phyloP scores from a whole-genome alignment of 1,284 basidiomycete genomes.

The Uromyces viciae-fabae region DNA sequence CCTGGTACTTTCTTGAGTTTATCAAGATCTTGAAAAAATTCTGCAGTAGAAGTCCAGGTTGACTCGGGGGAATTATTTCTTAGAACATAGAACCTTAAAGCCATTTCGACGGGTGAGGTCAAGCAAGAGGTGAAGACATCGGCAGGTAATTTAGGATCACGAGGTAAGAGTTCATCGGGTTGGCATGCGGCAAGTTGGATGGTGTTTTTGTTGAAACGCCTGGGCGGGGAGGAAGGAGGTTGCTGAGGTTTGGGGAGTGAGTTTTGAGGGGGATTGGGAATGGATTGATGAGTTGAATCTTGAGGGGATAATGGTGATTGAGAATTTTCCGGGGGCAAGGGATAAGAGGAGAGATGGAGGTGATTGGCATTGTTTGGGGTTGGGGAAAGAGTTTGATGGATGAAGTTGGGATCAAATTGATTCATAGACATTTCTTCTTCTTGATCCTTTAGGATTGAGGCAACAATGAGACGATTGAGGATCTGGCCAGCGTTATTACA shows the following conservation, averaged over 20 bases:
- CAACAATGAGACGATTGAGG: constrained; percentile 18
- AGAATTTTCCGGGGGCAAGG: not conserved
- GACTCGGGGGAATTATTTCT: constrained; percentile 23
- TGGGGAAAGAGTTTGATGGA: not conserved
- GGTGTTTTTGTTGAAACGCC: not conserved
- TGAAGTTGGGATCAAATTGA: not conserved
- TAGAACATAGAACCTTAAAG: constrained; percentile 40
- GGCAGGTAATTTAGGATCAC: constrained; percentile 38
- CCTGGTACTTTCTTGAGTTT: constrained; percentile 41
- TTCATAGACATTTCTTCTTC: not conserved
- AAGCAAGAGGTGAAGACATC: constrained; percentile 43
- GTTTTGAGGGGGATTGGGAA: not conserved
- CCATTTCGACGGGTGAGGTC: constrained; percentile 44
- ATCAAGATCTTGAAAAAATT: constrained; percentile 28
- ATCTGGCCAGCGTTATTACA: constrained; percentile 45
- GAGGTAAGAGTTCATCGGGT: constrained; percentile 37
- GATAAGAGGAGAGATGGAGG: not conserved
- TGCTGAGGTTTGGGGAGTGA: not conserved
- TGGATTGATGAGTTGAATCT: not conserved
- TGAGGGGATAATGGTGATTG: not conserved
- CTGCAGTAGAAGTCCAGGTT: constrained; percentile 34
- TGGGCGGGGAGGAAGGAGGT: not conserved
- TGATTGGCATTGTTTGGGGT: not conserved
- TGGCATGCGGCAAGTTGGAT: constrained; percentile 45
- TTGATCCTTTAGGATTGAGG: constrained; percentile 19